Evolutionary conservation across 768 basidiomycete species (phyloP), one percentile per base, ranked within the genome.

Genomic region (Crucibulum laeve): DNA sequence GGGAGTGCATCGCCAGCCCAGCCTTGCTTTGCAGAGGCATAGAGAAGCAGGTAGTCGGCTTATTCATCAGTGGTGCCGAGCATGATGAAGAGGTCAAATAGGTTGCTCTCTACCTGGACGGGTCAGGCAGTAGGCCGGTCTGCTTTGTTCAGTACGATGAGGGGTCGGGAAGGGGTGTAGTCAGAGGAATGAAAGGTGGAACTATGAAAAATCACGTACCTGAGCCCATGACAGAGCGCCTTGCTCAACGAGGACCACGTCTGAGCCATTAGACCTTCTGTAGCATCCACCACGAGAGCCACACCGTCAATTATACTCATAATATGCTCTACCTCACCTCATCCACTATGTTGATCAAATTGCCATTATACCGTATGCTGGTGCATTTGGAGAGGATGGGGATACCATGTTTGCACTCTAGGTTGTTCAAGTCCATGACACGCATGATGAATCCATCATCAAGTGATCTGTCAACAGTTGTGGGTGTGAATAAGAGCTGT

Each of bases 221-320:
- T 19, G 74, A 72, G 47, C 74, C 74, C 3, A 63, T 61, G 14
- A 76, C 56, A n/a, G n/a, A n/a, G n/a, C n/a, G n/a, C n/a, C n/a
- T n/a, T n/a, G n/a, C n/a, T n/a, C n/a, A n/a, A n/a, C 2, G 74
- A 73, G 35, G 74, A 76, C 1, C 73, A 59, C 0, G 78, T 81
- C 53, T 81, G 79, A 2, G 76, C 78, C 69, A 80, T 79, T 3
- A 78, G 77, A 1, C 78, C 78, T 50, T 80, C 78, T 1, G 79
- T 78, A 2, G 77, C 75, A 48, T 80, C 78, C 15, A 81, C 71
- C 3, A 81, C 60, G 15, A 81, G 66, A 11, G 76, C 76, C 7
- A 79, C 77, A 22, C 77, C 77, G 46, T 80, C 79, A 6, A 81
- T 74, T 69, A 81, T 79, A 48, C 76, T 75, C 64, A 78, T 64